Evolutionary conservation across 2,329 filamentous ascomycete species (phyloP), one percentile per base, ranked within the genome.

Genomic region (Coniochaeta sp.): DNA sequence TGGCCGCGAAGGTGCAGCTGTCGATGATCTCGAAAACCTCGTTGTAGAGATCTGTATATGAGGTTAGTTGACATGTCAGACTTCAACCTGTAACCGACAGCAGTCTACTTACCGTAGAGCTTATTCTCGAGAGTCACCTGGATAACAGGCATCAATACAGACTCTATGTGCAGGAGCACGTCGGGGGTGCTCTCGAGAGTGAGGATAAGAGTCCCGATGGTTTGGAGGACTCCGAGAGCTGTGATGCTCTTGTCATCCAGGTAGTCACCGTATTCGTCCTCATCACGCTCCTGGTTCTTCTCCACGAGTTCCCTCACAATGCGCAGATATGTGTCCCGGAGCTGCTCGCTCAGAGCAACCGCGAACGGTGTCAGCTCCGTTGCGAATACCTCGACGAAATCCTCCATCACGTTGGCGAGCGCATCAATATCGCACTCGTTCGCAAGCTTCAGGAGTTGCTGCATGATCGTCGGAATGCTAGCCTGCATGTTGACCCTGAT

Each of bases 11-110:
- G 7, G 94, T 99, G 77, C 94, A 99, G 77, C 91, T 96, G 68
- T 99, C 94, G 61, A 99, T 95, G 61, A 99, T 99, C 71, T 99
- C 94, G 60, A 99, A 99, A 5, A 97, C 84, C 67, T 99, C 94
- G 66, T 97, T 99, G 70, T 96, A 99, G 20, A 99, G 75, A 69
- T 99, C 87, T 87, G 55, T 38, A 30, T 5, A 26, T 7, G 6
- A 38, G 51, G 30, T 30, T 58, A 12, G 7, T 38, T 57, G 40
- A 57, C 52, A 50, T 16, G 4, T 38, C 13, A 22, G 12, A 10
- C 5, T 22, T 22, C 16, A 10, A 4, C 12, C 3, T 38, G 4
- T 20, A 18, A 22, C 13, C 9, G 6, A 38, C 10, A 20, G 46
- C 3, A 26, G 18, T n/a, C 32, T 16, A 62, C 74, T 60, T 75